These are phyloP conservation scores for Cinnamomum chago DNA, from an alignment of 164 flowering plant species.

Conservation along the genomic window DNA sequence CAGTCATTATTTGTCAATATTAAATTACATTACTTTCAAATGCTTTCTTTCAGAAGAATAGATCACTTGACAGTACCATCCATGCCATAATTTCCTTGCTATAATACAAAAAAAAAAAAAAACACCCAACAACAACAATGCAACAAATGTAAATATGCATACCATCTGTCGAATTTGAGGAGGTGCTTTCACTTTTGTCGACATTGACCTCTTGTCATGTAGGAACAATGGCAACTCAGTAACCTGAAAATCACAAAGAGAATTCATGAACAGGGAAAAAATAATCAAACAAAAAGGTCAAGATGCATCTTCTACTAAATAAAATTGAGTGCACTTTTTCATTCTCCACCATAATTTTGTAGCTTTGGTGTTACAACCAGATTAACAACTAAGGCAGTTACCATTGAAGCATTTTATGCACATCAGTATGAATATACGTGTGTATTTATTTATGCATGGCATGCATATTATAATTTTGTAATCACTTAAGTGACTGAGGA, in stretches of 20 bases:
- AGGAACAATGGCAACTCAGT: conserved; percentile 18
- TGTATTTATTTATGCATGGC: too few relatives aligned
- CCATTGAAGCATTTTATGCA: not conserved
- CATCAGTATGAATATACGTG: too few relatives aligned
- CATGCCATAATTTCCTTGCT: not conserved
- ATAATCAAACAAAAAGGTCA: not conserved
- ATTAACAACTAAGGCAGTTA: not conserved
- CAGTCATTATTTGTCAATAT: too few relatives aligned
- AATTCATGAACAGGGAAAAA: not conserved
- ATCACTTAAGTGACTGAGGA: too few relatives aligned
- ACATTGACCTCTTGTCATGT: conserved; percentile 27
- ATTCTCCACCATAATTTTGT: not conserved
- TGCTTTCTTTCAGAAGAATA: too few relatives aligned
- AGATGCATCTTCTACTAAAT: not conserved
- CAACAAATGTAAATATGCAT: not conserved
- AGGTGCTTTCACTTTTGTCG: conserved; percentile 55
- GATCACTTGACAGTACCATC: not conserved
- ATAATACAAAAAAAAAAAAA: too few relatives aligned
- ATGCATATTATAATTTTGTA: too few relatives aligned
- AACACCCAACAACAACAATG: too few relatives aligned
- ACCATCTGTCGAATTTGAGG: conserved; percentile 59
- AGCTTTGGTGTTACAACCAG: not conserved
- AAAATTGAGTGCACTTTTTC: not conserved
- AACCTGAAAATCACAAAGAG: conserved; percentile 26
- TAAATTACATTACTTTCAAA: too few relatives aligned